Evolutionary conservation across 257 asterid species (phyloP), one percentile per base, ranked within the genome.

Genomic region (Plantago major): DNA sequence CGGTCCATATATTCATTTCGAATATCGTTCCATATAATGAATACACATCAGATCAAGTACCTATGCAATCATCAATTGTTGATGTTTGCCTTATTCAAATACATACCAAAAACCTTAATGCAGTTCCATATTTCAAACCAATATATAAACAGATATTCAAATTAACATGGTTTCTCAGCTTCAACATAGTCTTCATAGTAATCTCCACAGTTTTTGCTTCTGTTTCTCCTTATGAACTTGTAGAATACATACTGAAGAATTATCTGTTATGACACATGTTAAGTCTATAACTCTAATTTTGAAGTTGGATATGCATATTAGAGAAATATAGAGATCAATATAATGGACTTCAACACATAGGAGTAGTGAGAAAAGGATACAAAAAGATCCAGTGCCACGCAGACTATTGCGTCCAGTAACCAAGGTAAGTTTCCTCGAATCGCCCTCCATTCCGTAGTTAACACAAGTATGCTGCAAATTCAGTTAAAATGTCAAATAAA

Each of bases 401-500:
- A 83, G n/a, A 77, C 87, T 6, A 67, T 22, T 16, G 90, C 90
- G 63, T 83, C 90, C 12, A 83, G 74, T 71, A 83, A 60, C 90
- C 90, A 81, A 3, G 90, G 83, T 78, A 81, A 64, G 79, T 83
- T 83, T 15, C 83, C 75, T 44, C 74, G 59, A 47, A 81, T 69
- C 68, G 48, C 60, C 58, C 67, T 59, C 87, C 87, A 74, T 67
- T 76, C 81, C 1, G 63, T 71, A 55, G 15, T 78, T 74, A 84
- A 71, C 70, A 62, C 78, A 44, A 83, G 42, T 52, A 83, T 83
- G 71, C 87, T 83, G 87, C 75, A 75, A 14, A 3, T 15, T 11
- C n/a, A 10, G 15, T 38, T 16, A 38, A 9, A 38, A 10, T 8
- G 40, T 44, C 14, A 26, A 3, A 13, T 28, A 19, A 17, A 9